These are phyloP conservation scores for Phaeolepiota aurea DNA, from an alignment of 768 basidiomycete species.

Conservation along the genomic window DNA sequence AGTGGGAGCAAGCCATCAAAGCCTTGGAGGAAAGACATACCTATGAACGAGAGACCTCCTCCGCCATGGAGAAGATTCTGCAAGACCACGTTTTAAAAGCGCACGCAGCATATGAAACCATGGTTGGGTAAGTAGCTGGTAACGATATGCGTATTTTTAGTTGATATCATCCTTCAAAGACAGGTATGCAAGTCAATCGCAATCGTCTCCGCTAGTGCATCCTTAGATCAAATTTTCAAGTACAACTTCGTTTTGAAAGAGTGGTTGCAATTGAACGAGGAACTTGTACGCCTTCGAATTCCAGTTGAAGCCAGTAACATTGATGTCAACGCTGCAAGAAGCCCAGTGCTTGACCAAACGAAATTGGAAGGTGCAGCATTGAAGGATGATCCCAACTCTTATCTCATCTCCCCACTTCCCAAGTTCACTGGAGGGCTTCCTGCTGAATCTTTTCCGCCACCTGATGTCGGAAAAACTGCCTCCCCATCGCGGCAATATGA, in stretches of 20 bases:
- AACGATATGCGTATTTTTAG: constrained; percentile 1
- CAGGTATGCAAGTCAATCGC: constrained; percentile 21
- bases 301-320: constrained; percentile 1
- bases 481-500: no score
- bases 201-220: background rate
- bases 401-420: background rate
- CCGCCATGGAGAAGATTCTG: constrained; percentile 43
- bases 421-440: background rate
- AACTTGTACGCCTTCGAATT: constrained; percentile 14
- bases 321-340: constrained; percentile 4
- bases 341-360: no score
- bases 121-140: constrained; percentile 28
- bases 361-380: background rate
- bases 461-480: no score
- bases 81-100: constrained; percentile 43
- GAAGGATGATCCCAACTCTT: background rate
- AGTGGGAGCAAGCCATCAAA: constrained; percentile 27
- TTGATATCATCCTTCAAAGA: constrained; percentile 11
- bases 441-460: no score
- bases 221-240: constrained; percentile 10
- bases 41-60: constrained; percentile 44
- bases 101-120: constrained; percentile 29
- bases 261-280: constrained; percentile 19
- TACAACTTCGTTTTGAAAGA: constrained; percentile 24
- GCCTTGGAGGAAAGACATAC: constrained; percentile 29